phyloP scores from a whole-genome alignment of 2,329 filamentous ascomycete species.

The Coleophoma crateriformis region DNA sequence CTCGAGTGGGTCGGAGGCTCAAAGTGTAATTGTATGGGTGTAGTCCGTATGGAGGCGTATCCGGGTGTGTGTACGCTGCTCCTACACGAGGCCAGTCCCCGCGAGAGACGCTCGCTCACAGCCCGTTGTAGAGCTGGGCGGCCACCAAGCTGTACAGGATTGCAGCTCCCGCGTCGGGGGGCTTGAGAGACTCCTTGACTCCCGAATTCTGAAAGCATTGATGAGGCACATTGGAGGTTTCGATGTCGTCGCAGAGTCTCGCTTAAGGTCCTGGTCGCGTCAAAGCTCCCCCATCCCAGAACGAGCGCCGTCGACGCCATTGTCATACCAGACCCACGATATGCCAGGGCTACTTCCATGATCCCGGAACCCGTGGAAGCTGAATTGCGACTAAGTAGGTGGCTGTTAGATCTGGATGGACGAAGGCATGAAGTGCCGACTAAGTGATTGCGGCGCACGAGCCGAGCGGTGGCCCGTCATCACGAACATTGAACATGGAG shows the following conservation, averaged over 20 bases:
- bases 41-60: too few relatives aligned
- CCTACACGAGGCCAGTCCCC: too few relatives aligned
- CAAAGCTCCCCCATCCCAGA: constrained; percentile 7
- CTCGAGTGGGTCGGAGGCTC: neutral
- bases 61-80: too few relatives aligned
- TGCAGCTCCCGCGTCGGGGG: too few relatives aligned
- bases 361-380: constrained; percentile 5
- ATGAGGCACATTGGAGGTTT: constrained; percentile 21
- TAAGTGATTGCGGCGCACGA: constrained; percentile 4
- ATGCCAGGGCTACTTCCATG: constrained; percentile 9
- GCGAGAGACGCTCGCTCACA: too few relatives aligned
- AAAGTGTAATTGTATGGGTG: too few relatives aligned
- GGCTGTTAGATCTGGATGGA: constrained; percentile 3
- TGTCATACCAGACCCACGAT: constrained; percentile 11
- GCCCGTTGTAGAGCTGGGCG: too few relatives aligned
- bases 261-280: constrained; percentile 17
- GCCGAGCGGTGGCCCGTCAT: neutral
- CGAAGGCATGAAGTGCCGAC: constrained; percentile 6
- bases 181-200: constrained; percentile 7
- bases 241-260: constrained; percentile 23
- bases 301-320: neutral
- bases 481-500: neutral
- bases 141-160: too few relatives aligned
- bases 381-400: neutral
- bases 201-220: constrained; percentile 18